A percentile compares a stretch with the other conserved stretches of the same genome.
Evolutionary conservation across 495 filamentous ascomycete genomes (phyloP).

Genomic region (Penicillium longicatenatum): DNA sequence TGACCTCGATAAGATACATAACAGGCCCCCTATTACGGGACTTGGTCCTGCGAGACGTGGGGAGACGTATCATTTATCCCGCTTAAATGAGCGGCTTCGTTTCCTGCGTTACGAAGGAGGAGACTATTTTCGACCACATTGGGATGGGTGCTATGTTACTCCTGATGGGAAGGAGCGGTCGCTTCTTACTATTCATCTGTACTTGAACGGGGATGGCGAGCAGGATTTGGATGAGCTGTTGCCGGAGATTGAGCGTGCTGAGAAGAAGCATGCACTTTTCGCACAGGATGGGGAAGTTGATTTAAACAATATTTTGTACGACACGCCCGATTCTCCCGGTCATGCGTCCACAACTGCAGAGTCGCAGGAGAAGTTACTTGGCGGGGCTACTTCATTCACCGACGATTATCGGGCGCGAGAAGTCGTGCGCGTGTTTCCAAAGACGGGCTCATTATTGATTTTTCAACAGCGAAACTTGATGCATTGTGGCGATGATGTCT

Average conservation of each 20-base stretch:
- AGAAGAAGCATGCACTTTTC: constrained; percentile 18
- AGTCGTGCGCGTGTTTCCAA: constrained; percentile 65
- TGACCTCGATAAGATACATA: constrained; percentile 37
- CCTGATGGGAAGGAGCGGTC: constrained; percentile 60
- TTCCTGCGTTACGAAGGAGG: constrained; percentile 78
- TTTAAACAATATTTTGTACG: constrained; percentile 6
- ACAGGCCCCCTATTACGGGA: constrained; percentile 48
- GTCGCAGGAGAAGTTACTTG: constrained; percentile 31
- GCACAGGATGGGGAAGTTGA: constrained; percentile 17
- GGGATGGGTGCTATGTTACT: constrained; percentile 68
- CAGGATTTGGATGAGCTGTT: constrained; percentile 40
- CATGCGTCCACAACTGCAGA: neutral
- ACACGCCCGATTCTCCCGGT: neutral
- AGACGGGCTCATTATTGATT: constrained; percentile 68
- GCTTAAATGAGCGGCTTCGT: constrained; percentile 76
- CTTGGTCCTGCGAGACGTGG: constrained; percentile 43
- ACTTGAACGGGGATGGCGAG: constrained; percentile 67
- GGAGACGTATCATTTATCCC: constrained; percentile 55
- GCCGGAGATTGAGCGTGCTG: constrained; percentile 23
- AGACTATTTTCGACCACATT: constrained; percentile 79
- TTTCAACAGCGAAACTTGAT: constrained; percentile 73
- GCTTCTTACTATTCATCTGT: constrained; percentile 79
- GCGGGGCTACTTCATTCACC: constrained; percentile 68
- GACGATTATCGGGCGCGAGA: constrained; percentile 39
- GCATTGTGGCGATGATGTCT: constrained; percentile 76